phyloP scores from a whole-genome alignment of 768 basidiomycete species.

The Astraeus odoratus region DNA sequence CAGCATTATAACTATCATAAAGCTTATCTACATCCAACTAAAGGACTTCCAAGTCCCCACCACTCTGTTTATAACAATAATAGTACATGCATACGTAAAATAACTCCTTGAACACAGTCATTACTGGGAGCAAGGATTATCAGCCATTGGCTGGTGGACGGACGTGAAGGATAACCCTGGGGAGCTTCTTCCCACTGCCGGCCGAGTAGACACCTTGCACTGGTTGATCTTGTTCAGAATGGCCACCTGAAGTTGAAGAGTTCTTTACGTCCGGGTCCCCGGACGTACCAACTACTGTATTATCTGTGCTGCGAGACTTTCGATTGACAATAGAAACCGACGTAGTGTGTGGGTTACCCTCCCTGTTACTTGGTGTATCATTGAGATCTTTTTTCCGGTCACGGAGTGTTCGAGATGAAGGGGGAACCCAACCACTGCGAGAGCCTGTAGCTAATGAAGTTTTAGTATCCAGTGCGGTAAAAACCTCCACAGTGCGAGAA shows the following conservation, averaged over 20 bases:
- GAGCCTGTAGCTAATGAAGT: slow-evolving; percentile 1
- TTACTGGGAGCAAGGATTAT: not conserved
- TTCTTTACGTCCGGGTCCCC: not conserved
- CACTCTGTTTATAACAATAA: no score
- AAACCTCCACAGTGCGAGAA: slow-evolving; percentile 37
- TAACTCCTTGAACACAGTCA: not conserved
- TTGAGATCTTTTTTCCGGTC: slow-evolving; percentile 34
- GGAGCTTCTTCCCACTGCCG: slow-evolving; percentile 37
- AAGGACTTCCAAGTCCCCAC: no score
- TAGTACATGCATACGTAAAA: no score
- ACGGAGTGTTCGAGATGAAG: slow-evolving; percentile 43
- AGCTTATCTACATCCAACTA: no score
- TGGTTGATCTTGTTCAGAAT: not conserved
- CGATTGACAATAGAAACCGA: slow-evolving; percentile 12
- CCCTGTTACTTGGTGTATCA: slow-evolving; percentile 1
- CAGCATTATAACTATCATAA: no score
- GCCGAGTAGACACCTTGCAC: slow-evolving; percentile 5
- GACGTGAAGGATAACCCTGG: slow-evolving; percentile 52
- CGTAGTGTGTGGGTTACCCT: slow-evolving; percentile 5
- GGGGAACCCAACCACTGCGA: slow-evolving; percentile 16
- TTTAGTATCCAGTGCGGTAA: slow-evolving; percentile 11
- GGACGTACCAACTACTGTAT: slow-evolving; percentile 1
- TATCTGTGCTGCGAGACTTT: slow-evolving; percentile 3
- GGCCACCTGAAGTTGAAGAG: not conserved
- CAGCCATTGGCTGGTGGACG: slow-evolving; percentile 25